Base-by-base conservation (phyloP, 139 green algal genomes). In the Dunaliella sp. region DNA sequence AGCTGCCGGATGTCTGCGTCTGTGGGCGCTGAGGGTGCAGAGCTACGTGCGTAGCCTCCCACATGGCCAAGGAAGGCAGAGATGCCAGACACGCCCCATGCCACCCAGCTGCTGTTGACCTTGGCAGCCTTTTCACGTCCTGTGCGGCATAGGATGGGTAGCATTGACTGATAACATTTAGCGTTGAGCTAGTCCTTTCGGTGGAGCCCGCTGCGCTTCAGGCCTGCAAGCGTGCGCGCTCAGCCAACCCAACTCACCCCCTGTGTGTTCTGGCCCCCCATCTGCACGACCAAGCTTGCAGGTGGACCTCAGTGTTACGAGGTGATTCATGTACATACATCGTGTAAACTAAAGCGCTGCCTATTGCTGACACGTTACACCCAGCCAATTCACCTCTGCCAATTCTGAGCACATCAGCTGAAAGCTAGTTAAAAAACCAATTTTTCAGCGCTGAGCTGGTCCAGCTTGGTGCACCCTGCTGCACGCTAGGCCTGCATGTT, bases 71-170 rank as follows among this genome's bases (percentile, higher is more conserved):
- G 81, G 75, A 90, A 92, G 33, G 83, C 79, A 0, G 65, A 87
- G n/a, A 91, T 80, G 31, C 83, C 87, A 3, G 89, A 88, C 81
- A 89, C 73, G 72, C 89, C 89, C 89, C 89, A 92, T 30, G 89
- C 86, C 32, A 92, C 65, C 89, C 89, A 92, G 89, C 89, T 92
- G 72, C 87, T 74, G 80, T 77, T 73, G 0, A 48, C 28, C 32
- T 86, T 57, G 34, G 25, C 35, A 58, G 26, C 32, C 35, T 16
- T 7, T 16, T 65, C 48, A 16, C 48, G 48, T 16, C 48, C 48
- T 65, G n/a, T n/a, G n/a, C n/a, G n/a, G n/a, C n/a, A n/a, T n/a
- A n/a, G n/a, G n/a, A n/a, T n/a, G n/a, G n/a, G n/a, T n/a, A n/a
- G n/a, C n/a, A n/a, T n/a, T n/a, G n/a, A n/a, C n/a, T n/a, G n/a